Conservation (phyloP, 2,329 filamentous ascomycete genomes). For the Cyclaneusma minus region DNA sequence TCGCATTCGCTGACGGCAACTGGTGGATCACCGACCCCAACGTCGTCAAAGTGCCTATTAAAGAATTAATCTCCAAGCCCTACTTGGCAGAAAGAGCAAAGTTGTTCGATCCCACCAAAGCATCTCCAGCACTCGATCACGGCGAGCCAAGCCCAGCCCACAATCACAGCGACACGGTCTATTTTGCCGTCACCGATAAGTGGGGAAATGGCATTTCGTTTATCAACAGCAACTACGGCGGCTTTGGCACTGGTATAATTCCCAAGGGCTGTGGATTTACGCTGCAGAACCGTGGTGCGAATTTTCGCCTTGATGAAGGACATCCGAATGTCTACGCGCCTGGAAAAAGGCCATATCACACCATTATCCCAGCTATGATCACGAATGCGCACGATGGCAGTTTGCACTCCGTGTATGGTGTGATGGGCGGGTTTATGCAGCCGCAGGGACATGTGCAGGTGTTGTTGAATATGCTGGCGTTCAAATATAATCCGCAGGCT, state of each 20-base stretch:
- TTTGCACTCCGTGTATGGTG: slow-evolving; percentile 76
- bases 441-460: slow-evolving; percentile 94
- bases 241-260: slow-evolving; percentile 78
- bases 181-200: slow-evolving; percentile 72
- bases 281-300: slow-evolving; percentile 81
- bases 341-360: slow-evolving; percentile 86
- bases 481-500: slow-evolving; percentile 67
- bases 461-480: slow-evolving; percentile 74
- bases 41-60: slow-evolving; percentile 50
- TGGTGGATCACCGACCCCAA: slow-evolving; percentile 87
- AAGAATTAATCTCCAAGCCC: slow-evolving; percentile 50
- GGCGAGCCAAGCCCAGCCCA: slow-evolving; percentile 65
- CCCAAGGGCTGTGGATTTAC: slow-evolving; percentile 81
- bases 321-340: slow-evolving; percentile 75
- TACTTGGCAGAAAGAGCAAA: slow-evolving; percentile 60
- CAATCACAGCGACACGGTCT: slow-evolving; percentile 81
- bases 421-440: slow-evolving; percentile 99
- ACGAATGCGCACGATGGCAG: slow-evolving; percentile 61
- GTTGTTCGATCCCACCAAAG: slow-evolving; percentile 40
- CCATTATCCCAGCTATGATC: slow-evolving; percentile 86
- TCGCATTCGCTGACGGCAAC: slow-evolving; percentile 75
- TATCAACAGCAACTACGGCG: slow-evolving; percentile 89
- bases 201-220: slow-evolving; percentile 86
- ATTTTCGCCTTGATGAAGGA: slow-evolving; percentile 55
- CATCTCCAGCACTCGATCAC: slow-evolving; percentile 45